A percentile compares a stretch with the other conserved stretches of the same genome.
phyloP scores from a whole-genome alignment of 2,329 filamentous ascomycete genomes.

The Colletotrichum lupini region DNA sequence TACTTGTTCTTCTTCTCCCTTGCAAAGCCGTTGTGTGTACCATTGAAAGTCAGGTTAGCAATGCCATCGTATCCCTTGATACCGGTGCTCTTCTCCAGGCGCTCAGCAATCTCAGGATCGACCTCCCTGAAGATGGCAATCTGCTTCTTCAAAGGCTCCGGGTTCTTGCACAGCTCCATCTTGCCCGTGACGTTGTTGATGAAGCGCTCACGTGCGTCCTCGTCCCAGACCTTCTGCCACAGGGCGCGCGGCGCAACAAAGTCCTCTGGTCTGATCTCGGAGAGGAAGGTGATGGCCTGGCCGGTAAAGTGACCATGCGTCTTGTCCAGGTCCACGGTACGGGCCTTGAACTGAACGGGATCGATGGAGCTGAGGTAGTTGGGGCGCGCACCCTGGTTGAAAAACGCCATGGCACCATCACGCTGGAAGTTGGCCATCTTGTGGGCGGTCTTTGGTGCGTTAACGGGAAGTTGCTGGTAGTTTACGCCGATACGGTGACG shows the following conservation, averaged over 20 bases:
- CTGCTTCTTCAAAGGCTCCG: constrained; percentile 72
- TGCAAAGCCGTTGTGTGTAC: constrained; percentile 70
- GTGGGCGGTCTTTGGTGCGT: constrained; percentile 43
- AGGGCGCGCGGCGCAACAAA: constrained; percentile 43
- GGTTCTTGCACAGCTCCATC: constrained; percentile 66
- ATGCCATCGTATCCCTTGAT: constrained; percentile 71
- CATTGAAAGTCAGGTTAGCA: constrained; percentile 65
- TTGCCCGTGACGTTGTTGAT: constrained; percentile 70
- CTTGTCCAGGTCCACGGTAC: constrained; percentile 50
- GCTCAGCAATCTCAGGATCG: constrained; percentile 64
- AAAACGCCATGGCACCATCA: constrained; percentile 49
- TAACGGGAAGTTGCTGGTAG: constrained; percentile 67
- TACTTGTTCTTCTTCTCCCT: constrained; percentile 55
- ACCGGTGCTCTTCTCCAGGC: constrained; percentile 72
- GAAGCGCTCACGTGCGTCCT: constrained; percentile 66
- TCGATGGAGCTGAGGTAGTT: constrained; percentile 49
- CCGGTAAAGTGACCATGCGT: constrained; percentile 51
- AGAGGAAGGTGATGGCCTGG: constrained; percentile 50
- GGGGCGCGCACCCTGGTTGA: constrained; percentile 58
- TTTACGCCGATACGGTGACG: constrained; percentile 69
- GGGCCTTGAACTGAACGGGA: constrained; percentile 47
- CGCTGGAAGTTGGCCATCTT: constrained; percentile 45
- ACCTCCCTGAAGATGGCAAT: constrained; percentile 75
- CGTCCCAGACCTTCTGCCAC: constrained; percentile 58
- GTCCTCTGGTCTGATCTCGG: constrained; percentile 51